These are phyloP conservation scores for Calonectria fujianensis DNA, from an alignment of 2,329 filamentous ascomycete species.

Conservation along the genomic window DNA sequence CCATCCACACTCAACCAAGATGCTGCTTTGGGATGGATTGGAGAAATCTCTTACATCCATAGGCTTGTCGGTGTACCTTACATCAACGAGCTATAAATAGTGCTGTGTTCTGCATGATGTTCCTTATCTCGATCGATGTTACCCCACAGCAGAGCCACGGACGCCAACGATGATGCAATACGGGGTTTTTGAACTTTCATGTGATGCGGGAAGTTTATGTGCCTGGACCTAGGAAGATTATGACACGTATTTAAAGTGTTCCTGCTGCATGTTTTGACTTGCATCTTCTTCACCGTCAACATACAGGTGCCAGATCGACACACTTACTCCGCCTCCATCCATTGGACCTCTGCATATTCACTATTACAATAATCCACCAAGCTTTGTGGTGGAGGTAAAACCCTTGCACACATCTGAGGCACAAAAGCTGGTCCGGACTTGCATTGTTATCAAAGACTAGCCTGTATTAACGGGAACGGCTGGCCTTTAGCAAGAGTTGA, in stretches of 20 bases:
- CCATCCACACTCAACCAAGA: slow-evolving; percentile 13
- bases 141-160: slow-evolving; percentile 16
- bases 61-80: slow-evolving; percentile 16
- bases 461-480: not conserved
- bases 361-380: not conserved
- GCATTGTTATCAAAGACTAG: not conserved
- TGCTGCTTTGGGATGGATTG: slow-evolving; percentile 4
- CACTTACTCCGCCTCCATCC: too few species aligned
- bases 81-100: slow-evolving; percentile 16
- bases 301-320: not conserved
- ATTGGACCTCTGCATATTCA: not conserved
- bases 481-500: not conserved
- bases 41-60: slow-evolving; percentile 17
- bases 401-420: not conserved
- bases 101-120: slow-evolving; percentile 13
- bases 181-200: not conserved
- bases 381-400: not conserved
- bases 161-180: slow-evolving; percentile 10
- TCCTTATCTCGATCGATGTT: slow-evolving; percentile 20
- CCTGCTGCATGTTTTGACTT: not conserved
- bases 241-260: not conserved
- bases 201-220: slow-evolving; percentile 11
- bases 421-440: not conserved
- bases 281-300: not conserved
- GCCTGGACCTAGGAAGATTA: not conserved